Evolutionary conservation across 2,329 filamentous ascomycete species (phyloP), one percentile per base, ranked within the genome.

Genomic region (Sporothrix globosa): DNA sequence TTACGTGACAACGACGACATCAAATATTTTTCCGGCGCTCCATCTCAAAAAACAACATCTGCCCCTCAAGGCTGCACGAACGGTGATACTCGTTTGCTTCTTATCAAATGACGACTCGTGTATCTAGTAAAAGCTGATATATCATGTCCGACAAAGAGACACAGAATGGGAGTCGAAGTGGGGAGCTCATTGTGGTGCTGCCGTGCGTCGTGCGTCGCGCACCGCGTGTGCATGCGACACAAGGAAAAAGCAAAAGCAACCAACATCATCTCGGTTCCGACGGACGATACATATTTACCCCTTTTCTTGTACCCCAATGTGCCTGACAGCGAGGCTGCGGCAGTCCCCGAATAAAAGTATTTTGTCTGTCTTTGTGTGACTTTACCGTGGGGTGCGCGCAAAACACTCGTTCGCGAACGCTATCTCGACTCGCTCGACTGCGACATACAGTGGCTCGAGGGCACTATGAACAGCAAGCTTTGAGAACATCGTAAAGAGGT

Each of bases 401-500:
- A 58, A 39, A 44, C 17, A 14, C 24, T 30, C 9, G 52, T 24
- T 54, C 52, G 24, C 30, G 27, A 34, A 19, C 53, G 53, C 53
- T 34, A 34, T 34, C 53, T 56, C 14, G 53, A 30, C 44, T 30
- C n/a, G n/a, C n/a, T n/a, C n/a, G n/a, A n/a, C n/a, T n/a, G n/a
- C n/a, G n/a, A n/a, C n/a, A n/a, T n/a, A n/a, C n/a, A n/a, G n/a
- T 30, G 27, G 27, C 27, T 30, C 27, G n/a, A 34, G 19, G 53
- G 53, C 53, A 56, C 52, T 27, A 27, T 41, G 27, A 4, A 34
- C 13, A n/a, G 27, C 54, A 17, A 34, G 4, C 7, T 34, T 7
- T 34, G 9, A 60, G 27, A 61, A 46, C 24, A 39, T 34, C 34
- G 39, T 61, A 63, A 63, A 63, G 58, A 46, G 58, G 58, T 63